Evolutionary conservation across 2,329 filamentous ascomycete genomes (phyloP), one percentile per base, ranked within the genome.

Genomic region (Lizonia empirigonia): DNA sequence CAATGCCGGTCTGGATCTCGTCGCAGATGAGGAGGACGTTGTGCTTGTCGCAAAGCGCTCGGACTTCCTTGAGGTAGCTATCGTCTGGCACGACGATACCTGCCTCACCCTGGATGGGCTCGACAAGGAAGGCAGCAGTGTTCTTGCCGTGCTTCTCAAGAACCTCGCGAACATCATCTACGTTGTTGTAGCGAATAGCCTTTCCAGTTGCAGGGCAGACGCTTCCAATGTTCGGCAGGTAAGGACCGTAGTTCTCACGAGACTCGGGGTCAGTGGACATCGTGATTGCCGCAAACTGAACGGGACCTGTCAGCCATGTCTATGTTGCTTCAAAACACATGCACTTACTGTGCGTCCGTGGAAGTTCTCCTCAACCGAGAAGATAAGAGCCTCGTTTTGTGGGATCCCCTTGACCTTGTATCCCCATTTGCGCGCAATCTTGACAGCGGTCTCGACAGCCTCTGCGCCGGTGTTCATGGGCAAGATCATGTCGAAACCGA

Each of bases 391-490:
- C 80, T 94, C 85, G 70, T 88, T 87, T 73, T 90, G 80, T 5
- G 90, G 86, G 56, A 97, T 93, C 18, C 87, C 86, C 82, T 97
- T 97, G 72, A 90, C 86, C 78, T 96, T 97, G 82, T 97, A 97
- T 5, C 91, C 92, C 93, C 93, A 97, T 77, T 97, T 97, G 61
- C 93, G 84, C 52, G 93, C 93, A 76, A 97, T 86, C 82, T 97
- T 97, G 77, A 97, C 86, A 10, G 89, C 92, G 0, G 93, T 97
- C 82, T 97, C 93, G 27, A 96, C 91, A 7, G 93, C 93, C 77
- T 97, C 93, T 18, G 93, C 93, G 52, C 93, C 93, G 2, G 93
- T 97, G 80, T 97, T 97, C 92, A 97, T 97, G 60, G 93, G 93
- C 74, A 97, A 77, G 26, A 96, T 91, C 93, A 97, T 97, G 76